Percentiles rank a stretch among this genome's conserved stretches.
Evolutionary conservation across 352 stramenopile genomes (phyloP).

Genomic region (Phytopythium oedochilum): DNA sequence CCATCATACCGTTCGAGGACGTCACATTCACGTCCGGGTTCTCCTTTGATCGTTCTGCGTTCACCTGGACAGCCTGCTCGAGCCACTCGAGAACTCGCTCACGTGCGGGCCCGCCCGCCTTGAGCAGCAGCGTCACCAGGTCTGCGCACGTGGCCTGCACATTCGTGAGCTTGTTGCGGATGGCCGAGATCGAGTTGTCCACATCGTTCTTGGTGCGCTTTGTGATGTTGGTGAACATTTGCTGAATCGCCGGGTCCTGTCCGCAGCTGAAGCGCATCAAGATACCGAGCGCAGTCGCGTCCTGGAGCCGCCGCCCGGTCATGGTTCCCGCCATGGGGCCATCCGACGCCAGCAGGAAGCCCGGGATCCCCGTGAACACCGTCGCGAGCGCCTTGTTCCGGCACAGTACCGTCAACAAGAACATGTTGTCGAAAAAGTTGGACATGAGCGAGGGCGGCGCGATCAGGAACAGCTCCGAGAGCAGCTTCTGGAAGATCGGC

Average conservation of each 20-base stretch:
- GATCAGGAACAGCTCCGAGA: conserved; percentile 76
- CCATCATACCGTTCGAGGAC: conserved; percentile 66
- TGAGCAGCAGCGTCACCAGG: conserved; percentile 65
- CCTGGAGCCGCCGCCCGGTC: conserved; percentile 66
- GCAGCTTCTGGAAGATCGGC: conserved; percentile 76
- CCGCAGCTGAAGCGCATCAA: conserved; percentile 71
- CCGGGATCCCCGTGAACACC: conserved; percentile 62
- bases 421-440: conserved; percentile 76
- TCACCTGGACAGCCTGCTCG: conserved; percentile 70
- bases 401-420: conserved; percentile 50
- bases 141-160: conserved; percentile 55
- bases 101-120: conserved; percentile 44
- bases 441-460: conserved; percentile 72
- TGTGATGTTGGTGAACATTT: conserved; percentile 84
- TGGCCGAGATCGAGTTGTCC: conserved; percentile 57
- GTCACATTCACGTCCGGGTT: conserved; percentile 68
- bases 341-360: conserved; percentile 59
- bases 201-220: conserved; percentile 80
- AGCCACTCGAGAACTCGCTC: conserved; percentile 71
- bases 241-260: conserved; percentile 63
- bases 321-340: conserved; percentile 20
- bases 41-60: conserved; percentile 72
- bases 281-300: conserved; percentile 73
- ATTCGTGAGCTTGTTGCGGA: conserved; percentile 68
- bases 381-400: conserved; percentile 62